Conservation (phyloP, 106 monocot genomes). For the Vanilla planifolia region DNA sequence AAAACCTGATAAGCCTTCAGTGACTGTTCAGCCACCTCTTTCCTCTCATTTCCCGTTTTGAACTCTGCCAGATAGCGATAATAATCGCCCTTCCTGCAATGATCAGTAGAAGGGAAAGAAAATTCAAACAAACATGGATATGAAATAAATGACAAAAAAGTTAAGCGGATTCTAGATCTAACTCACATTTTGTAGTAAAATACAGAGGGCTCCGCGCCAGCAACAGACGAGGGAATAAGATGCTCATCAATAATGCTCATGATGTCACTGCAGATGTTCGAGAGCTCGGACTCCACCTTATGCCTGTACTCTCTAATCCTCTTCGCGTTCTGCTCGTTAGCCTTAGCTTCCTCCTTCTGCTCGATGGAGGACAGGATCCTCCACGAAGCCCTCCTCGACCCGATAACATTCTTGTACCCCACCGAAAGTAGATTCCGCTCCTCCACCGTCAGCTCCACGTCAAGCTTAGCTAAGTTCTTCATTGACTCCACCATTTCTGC, state of each 20-base stretch:
- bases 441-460: slow-evolving; percentile 71
- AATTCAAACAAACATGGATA: not conserved
- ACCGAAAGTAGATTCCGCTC: slow-evolving; percentile 81
- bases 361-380: slow-evolving; percentile 68
- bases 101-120: no score
- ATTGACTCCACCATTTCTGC: slow-evolving; percentile 78
- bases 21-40: slow-evolving; percentile 34
- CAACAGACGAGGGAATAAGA: slow-evolving; percentile 24
- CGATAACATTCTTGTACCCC: slow-evolving; percentile 74
- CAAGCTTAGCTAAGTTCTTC: slow-evolving; percentile 70
- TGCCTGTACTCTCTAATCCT: slow-evolving; percentile 48
- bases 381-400: slow-evolving; percentile 58
- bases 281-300: slow-evolving; percentile 61
- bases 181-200: slow-evolving; percentile 48
- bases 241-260: slow-evolving; percentile 39
- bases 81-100: slow-evolving; percentile 44
- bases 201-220: slow-evolving; percentile 27
- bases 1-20: slow-evolving; percentile 30
- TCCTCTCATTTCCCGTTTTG: slow-evolving; percentile 28
- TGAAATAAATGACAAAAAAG: no score
- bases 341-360: slow-evolving; percentile 73
- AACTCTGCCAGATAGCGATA: slow-evolving; percentile 41
- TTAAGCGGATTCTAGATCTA: slow-evolving; percentile 29
- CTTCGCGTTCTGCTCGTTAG: slow-evolving; percentile 44
- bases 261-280: slow-evolving; percentile 28